Percentiles rank a stretch among this genome's conserved stretches.
Evolutionary conservation across 2,329 filamentous ascomycete species (phyloP).

Genomic region (Aspergillus brasiliensis): DNA sequence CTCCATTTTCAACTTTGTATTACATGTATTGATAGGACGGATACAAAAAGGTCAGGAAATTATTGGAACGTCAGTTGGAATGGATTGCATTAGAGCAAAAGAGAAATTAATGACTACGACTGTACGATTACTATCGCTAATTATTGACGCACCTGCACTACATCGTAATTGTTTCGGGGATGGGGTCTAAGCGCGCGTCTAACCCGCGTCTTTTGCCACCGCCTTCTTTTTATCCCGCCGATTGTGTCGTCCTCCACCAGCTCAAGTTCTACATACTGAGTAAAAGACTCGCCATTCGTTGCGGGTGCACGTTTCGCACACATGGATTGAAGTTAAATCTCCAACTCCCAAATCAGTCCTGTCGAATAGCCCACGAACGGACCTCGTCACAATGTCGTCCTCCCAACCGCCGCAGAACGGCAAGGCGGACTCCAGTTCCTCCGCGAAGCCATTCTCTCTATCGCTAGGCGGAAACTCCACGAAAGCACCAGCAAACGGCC

Average conservation of each 20-base stretch:
- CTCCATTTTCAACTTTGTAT: slow-evolving; percentile 19
- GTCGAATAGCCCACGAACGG: background rate
- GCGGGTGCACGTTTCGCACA: background rate
- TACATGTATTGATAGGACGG: slow-evolving; percentile 28
- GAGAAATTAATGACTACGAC: slow-evolving; percentile 33
- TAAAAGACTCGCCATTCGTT: background rate
- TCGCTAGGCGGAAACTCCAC: slow-evolving; percentile 32
- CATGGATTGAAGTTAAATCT: background rate
- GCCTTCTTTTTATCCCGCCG: slow-evolving; percentile 5
- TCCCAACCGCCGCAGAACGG: slow-evolving; percentile 15
- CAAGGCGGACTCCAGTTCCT: slow-evolving; percentile 5
- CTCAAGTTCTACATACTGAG: background rate
- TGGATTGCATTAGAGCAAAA: slow-evolving; percentile 20
- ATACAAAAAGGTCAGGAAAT: slow-evolving; percentile 16
- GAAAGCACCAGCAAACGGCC: slow-evolving; percentile 35
- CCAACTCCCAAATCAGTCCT: too few relatives aligned
- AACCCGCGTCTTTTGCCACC: slow-evolving; percentile 20
- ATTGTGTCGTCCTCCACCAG: background rate
- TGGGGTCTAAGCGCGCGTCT: slow-evolving; percentile 23
- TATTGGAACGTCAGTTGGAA: slow-evolving; percentile 20
- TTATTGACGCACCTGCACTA: too few relatives aligned
- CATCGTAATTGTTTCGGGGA: background rate
- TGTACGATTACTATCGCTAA: slow-evolving; percentile 32
- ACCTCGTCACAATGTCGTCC: slow-evolving; percentile 18
- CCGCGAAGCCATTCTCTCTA: slow-evolving; percentile 43